Conservation (phyloP, 2,329 filamentous ascomycete genomes). For the Xylariaceae sp. region DNA sequence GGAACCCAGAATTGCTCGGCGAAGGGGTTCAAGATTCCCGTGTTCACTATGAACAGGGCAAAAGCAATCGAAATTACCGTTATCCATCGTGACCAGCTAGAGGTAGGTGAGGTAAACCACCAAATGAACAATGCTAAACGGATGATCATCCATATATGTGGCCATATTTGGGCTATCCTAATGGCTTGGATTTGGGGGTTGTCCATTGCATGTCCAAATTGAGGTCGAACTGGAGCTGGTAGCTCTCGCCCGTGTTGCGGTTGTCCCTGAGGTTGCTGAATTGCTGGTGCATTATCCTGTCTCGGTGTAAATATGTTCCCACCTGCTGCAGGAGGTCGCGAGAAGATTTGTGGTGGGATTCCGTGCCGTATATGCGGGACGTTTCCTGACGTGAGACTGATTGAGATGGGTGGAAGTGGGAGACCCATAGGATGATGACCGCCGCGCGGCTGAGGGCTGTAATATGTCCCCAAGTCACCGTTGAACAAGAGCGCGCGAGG, state of each 20-base stretch:
- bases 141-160: conserved; percentile 67
- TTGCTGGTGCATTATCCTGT: conserved; percentile 34
- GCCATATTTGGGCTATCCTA: conserved; percentile 54
- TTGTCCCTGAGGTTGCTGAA: conserved; percentile 37
- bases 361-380: conserved; percentile 22
- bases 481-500: conserved; percentile 64
- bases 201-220: conserved; percentile 37
- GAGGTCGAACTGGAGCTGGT: conserved; percentile 38
- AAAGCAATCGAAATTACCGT: conserved; percentile 60
- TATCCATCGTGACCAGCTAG: conserved; percentile 65
- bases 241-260: conserved; percentile 37
- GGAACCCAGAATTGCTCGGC: conserved; percentile 62
- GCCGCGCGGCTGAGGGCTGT: conserved; percentile 48
- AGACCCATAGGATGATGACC: conserved; percentile 21
- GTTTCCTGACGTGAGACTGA: conserved; percentile 11
- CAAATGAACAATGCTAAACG: conserved; percentile 66
- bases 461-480: conserved; percentile 56
- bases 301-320: conserved; percentile 28
- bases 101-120: conserved; percentile 66
- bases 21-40: conserved; percentile 62
- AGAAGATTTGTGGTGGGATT: conserved; percentile 26
- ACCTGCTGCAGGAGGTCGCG: conserved; percentile 16
- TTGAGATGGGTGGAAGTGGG: conserved; percentile 22
- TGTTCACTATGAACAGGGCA: conserved; percentile 64
- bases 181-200: conserved; percentile 45